phyloP scores from a whole-genome alignment of 202 grass and related monocot genomes.

The Musa balbisiana region DNA sequence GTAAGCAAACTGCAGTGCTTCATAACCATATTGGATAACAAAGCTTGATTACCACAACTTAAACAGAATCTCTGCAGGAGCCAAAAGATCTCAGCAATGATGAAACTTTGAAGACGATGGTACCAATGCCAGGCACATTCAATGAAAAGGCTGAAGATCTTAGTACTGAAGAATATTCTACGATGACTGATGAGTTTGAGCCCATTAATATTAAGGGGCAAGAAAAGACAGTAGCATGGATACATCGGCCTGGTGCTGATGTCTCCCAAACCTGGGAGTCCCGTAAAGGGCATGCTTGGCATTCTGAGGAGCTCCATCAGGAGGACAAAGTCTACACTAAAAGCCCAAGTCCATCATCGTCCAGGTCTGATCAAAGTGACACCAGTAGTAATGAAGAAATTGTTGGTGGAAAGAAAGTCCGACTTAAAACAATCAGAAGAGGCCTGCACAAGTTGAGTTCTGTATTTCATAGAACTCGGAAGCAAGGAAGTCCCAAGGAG shows the following conservation, averaged over 20 bases:
- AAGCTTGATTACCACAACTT: constrained; percentile 19
- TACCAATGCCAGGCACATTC: constrained; percentile 28
- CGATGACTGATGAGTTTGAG: constrained; percentile 71
- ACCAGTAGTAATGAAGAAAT: constrained; percentile 50
- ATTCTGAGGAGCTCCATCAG: constrained; percentile 43
- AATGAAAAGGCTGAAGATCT: constrained; percentile 29
- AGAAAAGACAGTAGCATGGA: constrained; percentile 69
- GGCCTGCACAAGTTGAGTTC: constrained; percentile 58
- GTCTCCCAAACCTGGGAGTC: constrained; percentile 73
- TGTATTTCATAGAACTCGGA: constrained; percentile 42
- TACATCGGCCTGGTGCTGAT: constrained; percentile 64
- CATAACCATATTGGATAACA: constrained; percentile 14
- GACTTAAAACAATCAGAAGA: constrained; percentile 47
- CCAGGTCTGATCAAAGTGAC: constrained; percentile 45
- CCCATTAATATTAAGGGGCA: constrained; percentile 68
- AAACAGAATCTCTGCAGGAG: constrained; percentile 29
- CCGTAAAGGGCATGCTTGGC: constrained; percentile 60
- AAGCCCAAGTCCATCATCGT: constrained; percentile 30
- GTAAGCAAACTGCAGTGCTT: constrained; percentile 23
- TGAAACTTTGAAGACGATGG: constrained; percentile 25
- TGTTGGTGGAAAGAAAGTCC: constrained; percentile 26
- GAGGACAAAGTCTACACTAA: constrained; percentile 36
- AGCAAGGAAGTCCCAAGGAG: constrained; percentile 27
- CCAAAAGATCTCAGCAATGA: constrained; percentile 27
- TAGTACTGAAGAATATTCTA: constrained; percentile 35